These are phyloP conservation scores for Blakeslea trispora DNA, from an alignment of 371 early-diverging fungal genomes.

Conservation along the genomic window DNA sequence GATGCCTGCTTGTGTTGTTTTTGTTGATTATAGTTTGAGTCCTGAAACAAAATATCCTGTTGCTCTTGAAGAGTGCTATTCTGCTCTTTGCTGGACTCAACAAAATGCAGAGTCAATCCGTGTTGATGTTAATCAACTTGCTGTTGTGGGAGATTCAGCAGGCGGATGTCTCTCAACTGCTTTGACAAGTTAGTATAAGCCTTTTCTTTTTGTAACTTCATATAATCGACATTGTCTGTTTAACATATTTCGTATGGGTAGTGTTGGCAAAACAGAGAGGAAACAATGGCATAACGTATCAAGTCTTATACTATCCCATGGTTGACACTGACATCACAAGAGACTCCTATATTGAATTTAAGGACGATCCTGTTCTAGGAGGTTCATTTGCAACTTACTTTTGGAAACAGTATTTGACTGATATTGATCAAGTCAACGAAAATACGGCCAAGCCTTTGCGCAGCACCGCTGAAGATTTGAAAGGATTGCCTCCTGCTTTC, in stretches of 20 bases:
- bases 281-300: background rate
- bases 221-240: background rate
- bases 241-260: background rate
- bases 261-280: background rate
- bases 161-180: constrained; percentile 34
- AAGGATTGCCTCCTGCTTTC: constrained; percentile 21
- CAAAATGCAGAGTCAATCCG: constrained; percentile 11
- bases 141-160: constrained; percentile 31
- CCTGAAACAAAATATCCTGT: constrained; percentile 26
- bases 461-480: background rate
- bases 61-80: constrained; percentile 30
- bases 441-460: background rate
- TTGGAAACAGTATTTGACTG: background rate
- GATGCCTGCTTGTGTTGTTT: constrained; percentile 16
- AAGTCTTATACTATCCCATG: constrained; percentile 13
- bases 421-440: background rate
- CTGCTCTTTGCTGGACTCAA: constrained; percentile 23
- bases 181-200: constrained; percentile 16
- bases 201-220: too few relatives aligned
- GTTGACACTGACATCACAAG: constrained; percentile 4
- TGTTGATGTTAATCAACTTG: constrained; percentile 23
- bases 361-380: constrained; percentile 1
- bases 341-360: constrained; percentile 8
- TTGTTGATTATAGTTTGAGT: constrained; percentile 17
- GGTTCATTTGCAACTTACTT: background rate